These are phyloP conservation scores for Scolecobasidium constrictum DNA, from an alignment of 2,329 filamentous ascomycete species.

Conservation along the genomic window DNA sequence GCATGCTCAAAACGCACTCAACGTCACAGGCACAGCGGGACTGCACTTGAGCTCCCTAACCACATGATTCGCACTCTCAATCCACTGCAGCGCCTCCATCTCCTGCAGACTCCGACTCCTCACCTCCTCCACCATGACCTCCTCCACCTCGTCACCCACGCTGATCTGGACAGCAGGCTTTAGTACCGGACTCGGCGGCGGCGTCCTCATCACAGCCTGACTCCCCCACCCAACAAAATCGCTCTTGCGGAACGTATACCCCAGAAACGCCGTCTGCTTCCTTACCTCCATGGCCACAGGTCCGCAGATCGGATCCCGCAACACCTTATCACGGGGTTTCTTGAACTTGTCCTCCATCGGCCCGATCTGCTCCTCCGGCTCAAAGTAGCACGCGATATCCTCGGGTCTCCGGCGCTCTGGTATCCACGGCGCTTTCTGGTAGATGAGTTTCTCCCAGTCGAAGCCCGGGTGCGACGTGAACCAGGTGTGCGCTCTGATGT, in stretches of 20 bases:
- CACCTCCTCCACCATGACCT: too few relatives aligned
- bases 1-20: too few relatives aligned
- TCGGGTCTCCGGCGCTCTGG: conserved; percentile 51
- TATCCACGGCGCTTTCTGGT: conserved; percentile 64
- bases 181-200: too few relatives aligned
- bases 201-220: too few relatives aligned
- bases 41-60: conserved; percentile 1
- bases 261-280: conserved; percentile 74
- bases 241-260: conserved; percentile 64
- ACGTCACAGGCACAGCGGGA: conserved; percentile 15
- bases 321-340: conserved; percentile 70
- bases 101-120: too few relatives aligned
- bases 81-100: too few relatives aligned
- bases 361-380: conserved; percentile 62
- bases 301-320: conserved; percentile 61
- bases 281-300: conserved; percentile 65
- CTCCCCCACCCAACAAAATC: neutral
- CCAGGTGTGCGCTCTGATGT: neutral
- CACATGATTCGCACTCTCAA: too few relatives aligned
- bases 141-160: too few relatives aligned
- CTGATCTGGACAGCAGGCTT: too few relatives aligned
- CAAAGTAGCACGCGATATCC: conserved; percentile 70
- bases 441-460: conserved; percentile 65
- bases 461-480: conserved; percentile 37
- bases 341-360: conserved; percentile 58